These are phyloP conservation scores for Arachnopeziza araneosa DNA, from an alignment of 2,329 filamentous ascomycete species.

Conservation along the genomic window DNA sequence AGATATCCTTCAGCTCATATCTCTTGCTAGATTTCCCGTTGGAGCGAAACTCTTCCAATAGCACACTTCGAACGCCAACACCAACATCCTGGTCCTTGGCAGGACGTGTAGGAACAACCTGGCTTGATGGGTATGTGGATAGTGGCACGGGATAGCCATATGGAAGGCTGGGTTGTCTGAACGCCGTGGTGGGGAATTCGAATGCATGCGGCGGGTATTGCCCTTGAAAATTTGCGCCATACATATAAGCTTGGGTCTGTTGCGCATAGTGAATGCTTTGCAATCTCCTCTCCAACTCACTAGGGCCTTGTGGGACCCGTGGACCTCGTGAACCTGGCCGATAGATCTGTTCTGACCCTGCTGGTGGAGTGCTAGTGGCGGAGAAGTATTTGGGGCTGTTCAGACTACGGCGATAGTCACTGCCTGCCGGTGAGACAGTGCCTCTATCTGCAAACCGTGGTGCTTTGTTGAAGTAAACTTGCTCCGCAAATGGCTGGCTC, in stretches of 20 bases:
- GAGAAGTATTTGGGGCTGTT: slow-evolving; percentile 29
- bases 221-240: slow-evolving; percentile 32
- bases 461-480: slow-evolving; percentile 24
- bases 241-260: slow-evolving; percentile 32
- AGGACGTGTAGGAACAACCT: slow-evolving; percentile 26
- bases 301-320: slow-evolving; percentile 23
- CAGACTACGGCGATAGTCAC: slow-evolving; percentile 28
- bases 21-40: slow-evolving; percentile 65
- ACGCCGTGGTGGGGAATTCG: slow-evolving; percentile 35
- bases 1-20: slow-evolving; percentile 87
- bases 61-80: slow-evolving; percentile 58
- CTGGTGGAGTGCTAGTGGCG: slow-evolving; percentile 22
- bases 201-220: slow-evolving; percentile 35
- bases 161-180: slow-evolving; percentile 32
- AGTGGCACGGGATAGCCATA: slow-evolving; percentile 32
- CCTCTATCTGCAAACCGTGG: slow-evolving; percentile 24
- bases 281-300: slow-evolving; percentile 26
- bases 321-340: slow-evolving; percentile 24
- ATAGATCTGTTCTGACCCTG: slow-evolving; percentile 25
- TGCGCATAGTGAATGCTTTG: slow-evolving; percentile 24
- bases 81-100: slow-evolving; percentile 31
- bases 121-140: slow-evolving; percentile 20
- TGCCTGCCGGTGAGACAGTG: slow-evolving; percentile 28
- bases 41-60: slow-evolving; percentile 75
- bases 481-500: slow-evolving; percentile 26